Conservation (phyloP, 2,329 filamentous ascomycete species). For the Laburnicola sp. region DNA sequence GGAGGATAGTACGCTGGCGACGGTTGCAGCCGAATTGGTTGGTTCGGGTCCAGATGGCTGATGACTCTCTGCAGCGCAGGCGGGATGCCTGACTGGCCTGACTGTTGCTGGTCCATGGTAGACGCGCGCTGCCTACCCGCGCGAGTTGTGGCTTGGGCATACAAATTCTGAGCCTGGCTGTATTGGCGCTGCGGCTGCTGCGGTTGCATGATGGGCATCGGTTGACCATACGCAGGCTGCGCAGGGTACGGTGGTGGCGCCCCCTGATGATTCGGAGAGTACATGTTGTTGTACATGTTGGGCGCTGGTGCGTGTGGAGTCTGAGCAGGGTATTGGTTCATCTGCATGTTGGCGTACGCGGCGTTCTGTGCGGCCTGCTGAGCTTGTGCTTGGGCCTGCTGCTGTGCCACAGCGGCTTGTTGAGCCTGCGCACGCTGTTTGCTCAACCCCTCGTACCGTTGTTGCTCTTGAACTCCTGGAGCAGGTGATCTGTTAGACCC, state of each 20-base stretch:
- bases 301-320: constrained; percentile 54
- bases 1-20: constrained; percentile 97
- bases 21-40: constrained; percentile 90
- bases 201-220: constrained; percentile 58
- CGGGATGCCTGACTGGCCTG: constrained; percentile 89
- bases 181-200: constrained; percentile 45
- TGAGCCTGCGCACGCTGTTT: constrained; percentile 74
- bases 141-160: constrained; percentile 74
- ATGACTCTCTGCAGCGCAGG: constrained; percentile 91
- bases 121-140: constrained; percentile 85
- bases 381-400: constrained; percentile 54
- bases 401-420: constrained; percentile 59
- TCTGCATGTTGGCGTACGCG: constrained; percentile 66
- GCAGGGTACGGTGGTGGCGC: constrained; percentile 79
- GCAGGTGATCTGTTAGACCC: constrained; percentile 85
- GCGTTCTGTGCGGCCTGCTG: constrained; percentile 61
- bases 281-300: constrained; percentile 80
- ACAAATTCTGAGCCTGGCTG: constrained; percentile 70
- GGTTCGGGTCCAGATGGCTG: constrained; percentile 91
- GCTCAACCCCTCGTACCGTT: constrained; percentile 89
- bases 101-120: constrained; percentile 94
- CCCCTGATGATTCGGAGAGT: constrained; percentile 66
- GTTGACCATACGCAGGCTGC: constrained; percentile 61
- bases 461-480: constrained; percentile 91
- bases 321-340: constrained; percentile 57